Evolutionary conservation across 192 early-diverging fungal genomes (phyloP), one percentile per base, ranked within the genome.

Genomic region (Mortierella claussenii): DNA sequence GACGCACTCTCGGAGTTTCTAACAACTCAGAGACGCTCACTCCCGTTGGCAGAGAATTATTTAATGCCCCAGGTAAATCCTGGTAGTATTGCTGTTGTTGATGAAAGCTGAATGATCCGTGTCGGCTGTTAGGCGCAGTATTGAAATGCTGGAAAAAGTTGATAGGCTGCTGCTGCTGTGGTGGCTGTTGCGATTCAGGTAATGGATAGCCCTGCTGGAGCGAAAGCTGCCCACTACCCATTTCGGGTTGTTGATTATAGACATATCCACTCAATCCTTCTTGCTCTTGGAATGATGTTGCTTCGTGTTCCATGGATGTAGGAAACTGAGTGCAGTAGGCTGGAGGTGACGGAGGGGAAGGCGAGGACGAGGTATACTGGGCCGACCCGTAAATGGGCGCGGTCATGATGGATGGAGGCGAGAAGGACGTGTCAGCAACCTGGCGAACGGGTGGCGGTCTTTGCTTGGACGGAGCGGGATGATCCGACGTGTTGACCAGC

Each of bases 71-170:
- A 17, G 56, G 55, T n/a, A 57, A 12, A 60, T 62, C 68, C 36
- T 62, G 59, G 30, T 65, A 65, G 26, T 65, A 65, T 49, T 65
- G 61, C 23, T 52, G 68, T 49, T 65, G 61, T 28, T 52, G 68
- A 28, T 60, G 67, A 27, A 49, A 46, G 40, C 55, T 69, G 57
- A 56, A 55, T 31, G 65, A 55, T 20, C 44, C 46, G 55, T 57
- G 55, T 23, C 48, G 48, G 28, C 54, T 49, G 31, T 55, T 68
- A 10, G 63, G 53, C 10, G 63, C 63, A 33, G 63, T 65, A 26
- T 55, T 55, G 21, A 48, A 65, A 15, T 65, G 63, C 17, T 65
- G 63, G 18, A 65, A 55, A 43, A 45, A 48, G 54, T 53, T 33
- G 15, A 46, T 42, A 21, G 33, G 30, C 17, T 46, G 63, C 20